Evolutionary conservation across 1,284 basidiomycete species (phyloP).

Genomic region (Fistulina hepatica): DNA sequence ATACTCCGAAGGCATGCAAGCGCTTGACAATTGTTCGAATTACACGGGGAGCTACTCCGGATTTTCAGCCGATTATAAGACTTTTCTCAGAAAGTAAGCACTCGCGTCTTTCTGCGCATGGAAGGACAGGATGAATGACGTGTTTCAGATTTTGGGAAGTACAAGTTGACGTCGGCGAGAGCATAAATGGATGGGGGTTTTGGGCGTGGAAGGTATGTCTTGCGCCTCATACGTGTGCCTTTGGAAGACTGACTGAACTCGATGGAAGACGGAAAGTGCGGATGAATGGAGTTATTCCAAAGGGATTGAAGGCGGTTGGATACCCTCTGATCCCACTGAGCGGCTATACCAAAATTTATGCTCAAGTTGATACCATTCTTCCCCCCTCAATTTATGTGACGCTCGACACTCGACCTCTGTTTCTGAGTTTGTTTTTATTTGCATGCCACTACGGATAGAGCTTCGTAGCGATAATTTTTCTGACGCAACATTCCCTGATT

Average conservation of each 20-base stretch:
- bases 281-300: constrained; percentile 68
- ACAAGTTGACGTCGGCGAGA: constrained; percentile 57
- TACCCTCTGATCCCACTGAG: constrained; percentile 53
- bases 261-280: constrained; percentile 51
- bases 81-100: constrained; percentile 47
- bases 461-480: no score
- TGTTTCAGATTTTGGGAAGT: constrained; percentile 62
- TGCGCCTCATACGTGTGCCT: constrained; percentile 3
- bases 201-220: constrained; percentile 70
- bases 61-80: constrained; percentile 56
- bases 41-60: constrained; percentile 47
- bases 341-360: constrained; percentile 53
- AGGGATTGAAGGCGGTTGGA: constrained; percentile 62
- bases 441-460: no score
- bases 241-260: constrained; percentile 1
- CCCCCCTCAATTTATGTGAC: no score
- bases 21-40: constrained; percentile 44
- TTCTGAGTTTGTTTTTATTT: no score
- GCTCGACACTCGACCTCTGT: no score
- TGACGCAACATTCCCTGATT: no score
- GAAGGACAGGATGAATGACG: background rate
- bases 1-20: constrained; percentile 24
- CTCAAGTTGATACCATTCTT: constrained; percentile 17
- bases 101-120: background rate
- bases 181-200: constrained; percentile 67